Evolutionary conservation across 1,139 yeast species (phyloP), one percentile per base, ranked within the genome.

Genomic region (Kodamaea plutei): DNA sequence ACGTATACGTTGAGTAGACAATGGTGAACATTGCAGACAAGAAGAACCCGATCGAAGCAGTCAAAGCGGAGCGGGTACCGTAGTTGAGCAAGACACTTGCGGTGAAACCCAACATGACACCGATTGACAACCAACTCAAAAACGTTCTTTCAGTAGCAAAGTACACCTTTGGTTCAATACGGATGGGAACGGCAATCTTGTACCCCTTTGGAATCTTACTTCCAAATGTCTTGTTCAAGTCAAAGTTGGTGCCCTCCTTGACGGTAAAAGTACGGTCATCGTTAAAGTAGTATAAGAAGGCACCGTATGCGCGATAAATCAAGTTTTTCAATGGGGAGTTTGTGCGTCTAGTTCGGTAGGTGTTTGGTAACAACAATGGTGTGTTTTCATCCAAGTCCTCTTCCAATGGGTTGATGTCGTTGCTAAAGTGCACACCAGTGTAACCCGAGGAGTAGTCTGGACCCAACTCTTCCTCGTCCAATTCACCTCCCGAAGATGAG

Each of bases 11-110:
- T n/a, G 96, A 74, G 56, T 89, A 89, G 12, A 67, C 34, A 36
- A 89, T 73, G 8, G 93, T 81, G 38, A 76, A 62, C 23, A 87
- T 65, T 0, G 97, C 87, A 15, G 94, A 78, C 13, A 84, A 37
- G 60, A 84, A 88, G 60, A 91, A 91, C n/a, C 95, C 94, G 35
- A 87, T 70, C 1, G 96, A 81, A 0, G 96, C 95, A 26, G 85
- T 71, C 46, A 87, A 68, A 0, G 96, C 79, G 25, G 78, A 62
- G 30, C 64, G 61, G 36, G 77, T 73, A 46, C 93, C 91, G 53
- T 79, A 83, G 38, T 79, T 79, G 46, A 83, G 61, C 41, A 83
- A 64, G 1, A 88, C 64, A 11, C 81, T 78, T 1, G 88, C 84
- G 7, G 88, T 79, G 33, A 82, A 84, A 26, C 84, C 82, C 38